Evolutionary conservation across 2,329 filamentous ascomycete species (phyloP), one percentile per base, ranked within the genome.

Genomic region (Coniochaeta ligniaria): DNA sequence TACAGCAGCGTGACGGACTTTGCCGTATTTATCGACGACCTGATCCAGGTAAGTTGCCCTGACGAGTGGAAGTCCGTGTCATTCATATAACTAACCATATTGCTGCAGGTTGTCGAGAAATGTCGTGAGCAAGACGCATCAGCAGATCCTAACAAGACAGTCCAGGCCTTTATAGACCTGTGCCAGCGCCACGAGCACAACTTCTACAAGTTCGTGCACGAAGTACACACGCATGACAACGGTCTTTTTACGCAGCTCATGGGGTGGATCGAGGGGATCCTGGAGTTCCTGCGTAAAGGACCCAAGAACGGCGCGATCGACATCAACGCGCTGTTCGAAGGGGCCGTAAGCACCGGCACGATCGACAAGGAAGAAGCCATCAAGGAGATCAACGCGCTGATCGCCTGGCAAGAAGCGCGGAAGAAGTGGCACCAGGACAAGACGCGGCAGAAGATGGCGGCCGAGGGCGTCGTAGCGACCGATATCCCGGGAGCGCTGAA

Each of bases 381-480:
- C 9, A 76, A 76, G 3, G 95, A 99, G 76, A 93, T 98, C 69
- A 86, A 98, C 69, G 78, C 83, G 33, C 80, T 99, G 57, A 95
- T 99, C 67, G 82, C 88, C 56, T 99, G 95, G 95, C 95, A 99
- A 74, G 91, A 93, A 71, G 91, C 91, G 47, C 83, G 95, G 60
- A 98, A 99, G 82, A 94, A 94, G 76, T 99, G 95, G 95, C 95
- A 99, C 72, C 87, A 94, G 63, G 92, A 96, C 76, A 99, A 99
- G 81, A 99, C 95, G 9, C 81, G 93, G 59, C 95, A 98, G 78
- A 99, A 99, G 82, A 98, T 99, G 95, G 95, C 95, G 0, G 92
- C 92, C 2, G 92, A 94, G 69, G 87, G 86, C 3, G 80, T 72
- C 7, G 80, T 80, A 6, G 78, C 79, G 20, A n/a, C 31, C 20